Percentiles rank a stretch among this genome's conserved stretches.
Evolutionary conservation across 78 protist species (phyloP).

Genomic region (slime mould (Dictyostelium discoideum)): DNA sequence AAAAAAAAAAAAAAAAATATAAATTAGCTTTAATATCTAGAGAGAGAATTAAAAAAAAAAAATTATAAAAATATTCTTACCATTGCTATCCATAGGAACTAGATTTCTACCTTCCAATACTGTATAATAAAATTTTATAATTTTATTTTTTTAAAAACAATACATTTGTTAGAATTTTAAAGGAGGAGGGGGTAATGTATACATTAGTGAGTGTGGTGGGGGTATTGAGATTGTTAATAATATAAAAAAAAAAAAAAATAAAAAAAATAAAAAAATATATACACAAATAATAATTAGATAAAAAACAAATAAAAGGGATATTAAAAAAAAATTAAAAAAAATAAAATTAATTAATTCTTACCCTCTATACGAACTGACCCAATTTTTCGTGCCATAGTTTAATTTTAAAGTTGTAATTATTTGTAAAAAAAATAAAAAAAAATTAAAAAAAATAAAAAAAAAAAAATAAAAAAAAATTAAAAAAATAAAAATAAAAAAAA

Average conservation of each 20-base stretch:
- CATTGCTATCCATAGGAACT: constrained; percentile 60
- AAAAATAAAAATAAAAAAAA: background rate
- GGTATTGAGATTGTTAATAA: background rate
- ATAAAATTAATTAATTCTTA: background rate
- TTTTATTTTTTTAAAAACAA: no score
- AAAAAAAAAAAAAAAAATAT: background rate
- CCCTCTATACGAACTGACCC: constrained; percentile 13
- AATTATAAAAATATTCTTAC: background rate
- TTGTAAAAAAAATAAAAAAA: background rate
- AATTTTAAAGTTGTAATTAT: background rate
- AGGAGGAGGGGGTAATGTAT: background rate
- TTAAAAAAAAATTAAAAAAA: background rate
- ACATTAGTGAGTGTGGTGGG: background rate
- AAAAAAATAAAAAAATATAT: background rate
- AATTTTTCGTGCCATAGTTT: background rate
- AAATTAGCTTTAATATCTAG: background rate
- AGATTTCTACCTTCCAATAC: constrained; percentile 59
- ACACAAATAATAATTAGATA: background rate
- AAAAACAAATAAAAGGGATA: background rate
- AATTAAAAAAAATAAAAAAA: background rate
- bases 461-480: background rate
- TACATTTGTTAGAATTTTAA: background rate
- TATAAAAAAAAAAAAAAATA: background rate
- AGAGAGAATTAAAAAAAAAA: background rate
- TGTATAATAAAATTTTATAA: background rate